A percentile compares a stretch with the other conserved stretches of the same genome.
phyloP scores from a whole-genome alignment of 371 early-diverging fungal species.

The Choanephora cucurbitarum region DNA sequence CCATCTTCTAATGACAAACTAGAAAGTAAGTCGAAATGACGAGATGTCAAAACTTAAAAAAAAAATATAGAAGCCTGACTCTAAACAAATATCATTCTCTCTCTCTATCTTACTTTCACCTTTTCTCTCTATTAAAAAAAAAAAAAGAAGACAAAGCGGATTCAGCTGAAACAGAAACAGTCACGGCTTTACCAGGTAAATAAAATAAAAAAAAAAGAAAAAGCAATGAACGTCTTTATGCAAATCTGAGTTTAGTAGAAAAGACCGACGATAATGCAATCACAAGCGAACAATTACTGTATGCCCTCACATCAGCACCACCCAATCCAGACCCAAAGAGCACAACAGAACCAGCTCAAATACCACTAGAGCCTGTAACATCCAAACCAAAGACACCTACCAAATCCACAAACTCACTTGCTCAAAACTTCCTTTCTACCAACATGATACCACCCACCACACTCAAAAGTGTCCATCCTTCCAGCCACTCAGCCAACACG shows the following conservation, averaged over 20 bases:
- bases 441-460: background rate
- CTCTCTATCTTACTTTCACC: too few relatives aligned
- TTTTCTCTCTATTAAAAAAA: too few relatives aligned
- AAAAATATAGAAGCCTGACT: background rate
- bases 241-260: background rate
- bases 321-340: background rate
- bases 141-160: constrained; percentile 5
- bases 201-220: background rate
- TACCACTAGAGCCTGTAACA: background rate
- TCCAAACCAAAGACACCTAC: background rate
- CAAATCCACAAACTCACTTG: constrained; percentile 1
- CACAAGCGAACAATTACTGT: constrained; percentile 43
- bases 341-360: constrained; percentile 1
- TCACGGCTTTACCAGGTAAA: constrained; percentile 15
- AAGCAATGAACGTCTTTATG: too few relatives aligned
- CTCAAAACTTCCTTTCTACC: background rate
- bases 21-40: background rate
- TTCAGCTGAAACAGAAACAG: constrained; percentile 14
- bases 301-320: constrained; percentile 39
- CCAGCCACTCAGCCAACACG: background rate
- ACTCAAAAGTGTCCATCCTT: background rate
- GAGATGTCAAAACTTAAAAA: background rate
- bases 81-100: too few relatives aligned
- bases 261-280: constrained; percentile 11
- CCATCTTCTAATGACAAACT: background rate